phyloP scores from a whole-genome alignment of 1,284 basidiomycete genomes.

The Ganoderma sinense region DNA sequence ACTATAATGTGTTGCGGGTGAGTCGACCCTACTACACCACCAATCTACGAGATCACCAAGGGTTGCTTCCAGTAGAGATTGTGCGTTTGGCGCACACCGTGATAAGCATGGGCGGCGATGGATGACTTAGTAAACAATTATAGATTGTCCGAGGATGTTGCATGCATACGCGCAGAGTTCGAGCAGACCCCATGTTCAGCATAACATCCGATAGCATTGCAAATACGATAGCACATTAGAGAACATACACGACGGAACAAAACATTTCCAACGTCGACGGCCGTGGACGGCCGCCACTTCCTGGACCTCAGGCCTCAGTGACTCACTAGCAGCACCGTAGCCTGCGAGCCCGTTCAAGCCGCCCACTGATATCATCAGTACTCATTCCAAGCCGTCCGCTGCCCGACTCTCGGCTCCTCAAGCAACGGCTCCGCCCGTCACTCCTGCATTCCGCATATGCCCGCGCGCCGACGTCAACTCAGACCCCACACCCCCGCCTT shows the following conservation, averaged over 20 bases:
- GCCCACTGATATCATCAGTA: background rate
- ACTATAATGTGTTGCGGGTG: too few species aligned
- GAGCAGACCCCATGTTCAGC: background rate
- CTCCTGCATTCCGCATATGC: background rate
- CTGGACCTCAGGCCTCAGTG: background rate
- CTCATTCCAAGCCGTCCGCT: background rate
- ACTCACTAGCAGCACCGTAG: too few species aligned
- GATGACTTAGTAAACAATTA: too few species aligned
- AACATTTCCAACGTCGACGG: background rate
- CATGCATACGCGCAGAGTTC: too few species aligned
- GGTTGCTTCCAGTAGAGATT: too few species aligned
- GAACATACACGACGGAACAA: constrained; percentile 3
- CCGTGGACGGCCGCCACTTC: background rate
- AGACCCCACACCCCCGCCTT: constrained; percentile 86
- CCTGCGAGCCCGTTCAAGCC: background rate
- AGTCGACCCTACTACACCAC: too few species aligned
- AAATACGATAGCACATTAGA: constrained; percentile 10
- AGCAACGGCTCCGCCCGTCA: background rate
- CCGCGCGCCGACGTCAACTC: constrained; percentile 13
- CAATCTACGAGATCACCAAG: too few species aligned
- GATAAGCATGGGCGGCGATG: too few species aligned
- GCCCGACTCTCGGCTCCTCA: background rate
- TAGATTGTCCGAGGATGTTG: background rate
- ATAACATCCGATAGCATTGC: constrained; percentile 9
- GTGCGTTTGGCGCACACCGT: too few species aligned